These are phyloP conservation scores for Wallacemonas sp. DNA, from an alignment of 208 protist species.

Conservation along the genomic window DNA sequence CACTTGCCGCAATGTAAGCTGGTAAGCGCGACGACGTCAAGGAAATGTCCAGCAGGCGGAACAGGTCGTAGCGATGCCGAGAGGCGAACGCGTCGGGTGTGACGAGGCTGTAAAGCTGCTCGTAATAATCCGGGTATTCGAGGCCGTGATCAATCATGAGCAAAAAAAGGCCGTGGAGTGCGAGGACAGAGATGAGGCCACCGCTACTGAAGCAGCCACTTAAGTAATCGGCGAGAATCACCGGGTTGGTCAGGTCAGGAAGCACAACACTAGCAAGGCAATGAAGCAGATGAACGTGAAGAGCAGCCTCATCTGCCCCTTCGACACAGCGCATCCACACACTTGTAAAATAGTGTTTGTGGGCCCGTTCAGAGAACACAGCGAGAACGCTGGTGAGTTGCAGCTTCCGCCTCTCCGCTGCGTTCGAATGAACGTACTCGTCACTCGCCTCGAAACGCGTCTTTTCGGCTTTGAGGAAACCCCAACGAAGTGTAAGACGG, in stretches of 20 bases:
- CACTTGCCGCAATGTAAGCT: conserved; percentile 79
- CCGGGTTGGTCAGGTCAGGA: conserved; percentile 78
- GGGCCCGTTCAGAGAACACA: conserved; percentile 79
- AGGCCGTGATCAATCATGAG: conserved; percentile 90
- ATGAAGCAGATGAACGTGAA: conserved; percentile 84
- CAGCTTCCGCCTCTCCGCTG: conserved; percentile 67
- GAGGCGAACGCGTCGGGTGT: conserved; percentile 80
- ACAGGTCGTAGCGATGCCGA: conserved; percentile 86
- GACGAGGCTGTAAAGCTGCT: conserved; percentile 89
- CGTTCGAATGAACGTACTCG: conserved; percentile 64
- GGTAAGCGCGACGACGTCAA: conserved; percentile 80
- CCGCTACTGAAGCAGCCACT: conserved; percentile 82
- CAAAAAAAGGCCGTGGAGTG: conserved; percentile 84
- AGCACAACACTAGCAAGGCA: conserved; percentile 72
- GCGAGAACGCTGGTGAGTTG: conserved; percentile 68
- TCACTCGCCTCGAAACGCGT: conserved; percentile 51
- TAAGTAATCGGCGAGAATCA: conserved; percentile 87
- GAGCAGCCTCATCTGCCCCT: conserved; percentile 41
- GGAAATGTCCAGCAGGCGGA: conserved; percentile 82
- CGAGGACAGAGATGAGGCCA: conserved; percentile 83
- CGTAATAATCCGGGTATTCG: conserved; percentile 91
- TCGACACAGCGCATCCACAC: conserved; percentile 80
- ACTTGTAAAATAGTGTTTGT: conserved; percentile 81
- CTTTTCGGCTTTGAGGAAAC: conserved; percentile 65
- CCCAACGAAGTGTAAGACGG: conserved; percentile 56